Evolutionary conservation across 2,329 filamentous ascomycete genomes (phyloP), one percentile per base, ranked within the genome.

Genomic region (Xylariaceae sp.): DNA sequence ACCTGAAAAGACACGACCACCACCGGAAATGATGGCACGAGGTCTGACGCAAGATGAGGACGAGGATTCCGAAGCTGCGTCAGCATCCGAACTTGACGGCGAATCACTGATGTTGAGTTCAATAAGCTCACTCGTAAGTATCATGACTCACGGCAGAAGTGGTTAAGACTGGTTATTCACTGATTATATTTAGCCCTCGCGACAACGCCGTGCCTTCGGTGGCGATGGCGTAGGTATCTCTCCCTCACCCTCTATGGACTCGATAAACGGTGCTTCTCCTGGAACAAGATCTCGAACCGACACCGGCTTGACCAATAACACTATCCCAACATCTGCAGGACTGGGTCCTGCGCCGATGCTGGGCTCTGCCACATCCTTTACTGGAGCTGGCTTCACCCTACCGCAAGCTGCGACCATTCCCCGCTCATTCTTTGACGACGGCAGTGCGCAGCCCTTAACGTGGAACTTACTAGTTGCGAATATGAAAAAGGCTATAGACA

Each of bases 391-490:
- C 6, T 84, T 83, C 65, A 82, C 79, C 59, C 73, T 84, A 1
- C 82, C 82, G 1, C 78, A 80, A 21, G 81, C 81, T 26, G 78
- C 82, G 18, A 81, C 79, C 4, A 83, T 92, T 54, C 89, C 91
- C 27, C 86, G 86, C 54, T 91, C 89, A 44, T 96, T 96, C 74
- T 94, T 96, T 66, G 92, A 97, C 63, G 92, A 97, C 69, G 87
- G 87, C n/a, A 84, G 85, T 42, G 85, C 87, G 3, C 82, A 89
- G 8, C 86, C 90, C 6, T 77, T 96, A 41, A 95, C 91, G 9
- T 99, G 94, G 94, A 91, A 88, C 64, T 81, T 88, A 16, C 84
- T 99, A 48, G 87, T 97, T 5, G 86, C 92, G 53, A 96, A 96
- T 67, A 97, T 97, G 90, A 91, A 91, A 65, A 83, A 85, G 61